Base-by-base conservation (phyloP, 2,329 filamentous ascomycete species). In the Paradendryphiella salina region DNA sequence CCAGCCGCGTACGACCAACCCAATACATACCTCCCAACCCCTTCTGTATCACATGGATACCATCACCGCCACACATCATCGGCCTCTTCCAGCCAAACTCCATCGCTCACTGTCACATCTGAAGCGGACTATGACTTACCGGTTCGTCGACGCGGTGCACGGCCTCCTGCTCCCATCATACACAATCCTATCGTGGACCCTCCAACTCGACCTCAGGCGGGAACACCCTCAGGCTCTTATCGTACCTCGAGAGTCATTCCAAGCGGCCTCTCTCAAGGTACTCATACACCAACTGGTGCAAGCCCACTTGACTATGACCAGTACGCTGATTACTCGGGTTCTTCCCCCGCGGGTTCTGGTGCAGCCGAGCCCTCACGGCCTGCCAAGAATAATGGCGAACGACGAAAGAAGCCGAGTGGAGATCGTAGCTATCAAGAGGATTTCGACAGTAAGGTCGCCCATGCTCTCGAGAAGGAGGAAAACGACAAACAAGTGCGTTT, bases 51-150 rank as follows among this genome's bases (percentile, higher is more conserved):
- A 10, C 59, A 60, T 17, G 41, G 56, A 36, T 60, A 67, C 31
- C 61, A 65, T 38, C 56, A 65, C 46, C 58, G 61, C 17, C 57
- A 65, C n/a, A 61, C 55, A 10, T 64, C 67, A 2, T 71, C 67
- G 13, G 59, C 63, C 10, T 70, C 69, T 15, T 64, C 65, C 4
- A 67, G 63, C 37, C 64, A 60, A 15, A 52, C 63, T 9, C 65
- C 69, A 6, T 69, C 66, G n/a, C 49, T 68, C 13, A 66, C 65
- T 35, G 57, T 61, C 2, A 63, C 61, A 8, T 70, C 68, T 5
- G 69, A 63, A n/a, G 40, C 52, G n/a, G 61, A 70, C 15, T 63
- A 65, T 39, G 69, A 71, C 6, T 65, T 65, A 7, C 63, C 64
- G 5, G 52, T 52, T 14, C 52, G n/a, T 36, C 59, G 59, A 9